A percentile compares a stretch with the other conserved stretches of the same genome.
phyloP scores from a whole-genome alignment of 2,329 filamentous ascomycete species.

The Fusarium devonianum region DNA sequence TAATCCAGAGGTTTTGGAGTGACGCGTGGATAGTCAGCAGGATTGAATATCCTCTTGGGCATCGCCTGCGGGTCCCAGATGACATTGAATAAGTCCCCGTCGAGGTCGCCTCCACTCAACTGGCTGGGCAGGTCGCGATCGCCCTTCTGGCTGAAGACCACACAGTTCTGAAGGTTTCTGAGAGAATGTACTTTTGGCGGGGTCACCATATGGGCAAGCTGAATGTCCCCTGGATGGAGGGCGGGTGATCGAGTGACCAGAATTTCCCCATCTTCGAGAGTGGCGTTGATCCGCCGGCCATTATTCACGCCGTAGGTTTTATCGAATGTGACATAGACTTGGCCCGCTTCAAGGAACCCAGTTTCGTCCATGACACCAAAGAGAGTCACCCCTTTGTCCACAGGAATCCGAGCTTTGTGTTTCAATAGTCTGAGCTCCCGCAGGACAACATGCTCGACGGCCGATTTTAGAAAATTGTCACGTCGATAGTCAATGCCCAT shows the following conservation, averaged over 20 bases:
- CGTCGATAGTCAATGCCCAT: constrained; percentile 70
- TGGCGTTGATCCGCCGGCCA: constrained; percentile 38
- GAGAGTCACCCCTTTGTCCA: constrained; percentile 74
- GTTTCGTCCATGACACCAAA: constrained; percentile 89
- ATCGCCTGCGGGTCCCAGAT: constrained; percentile 71
- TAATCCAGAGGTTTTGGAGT: constrained; percentile 65
- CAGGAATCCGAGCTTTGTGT: constrained; percentile 77
- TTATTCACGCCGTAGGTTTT: constrained; percentile 35
- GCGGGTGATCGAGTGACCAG: constrained; percentile 82
- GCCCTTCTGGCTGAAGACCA: constrained; percentile 79
- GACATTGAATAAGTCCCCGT: constrained; percentile 82
- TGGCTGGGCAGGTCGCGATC: constrained; percentile 77
- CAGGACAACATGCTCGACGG: constrained; percentile 75
- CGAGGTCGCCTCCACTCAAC: constrained; percentile 82
- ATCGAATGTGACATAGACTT: constrained; percentile 72
- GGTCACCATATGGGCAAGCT: constrained; percentile 67
- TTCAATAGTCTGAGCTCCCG: constrained; percentile 77
- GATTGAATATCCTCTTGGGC: constrained; percentile 51
- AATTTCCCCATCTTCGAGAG: constrained; percentile 52
- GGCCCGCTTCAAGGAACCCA: constrained; percentile 66
- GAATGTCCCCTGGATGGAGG: constrained; percentile 82
- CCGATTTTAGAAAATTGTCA: constrained; percentile 73
- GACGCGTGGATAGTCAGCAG: constrained; percentile 75
- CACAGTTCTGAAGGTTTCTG: constrained; percentile 70
- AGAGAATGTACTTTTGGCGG: constrained; percentile 69